Evolutionary conservation across 73 alveolate species (phyloP), one percentile per base, ranked within the genome.

Genomic region (Blepharisma japonicum): DNA sequence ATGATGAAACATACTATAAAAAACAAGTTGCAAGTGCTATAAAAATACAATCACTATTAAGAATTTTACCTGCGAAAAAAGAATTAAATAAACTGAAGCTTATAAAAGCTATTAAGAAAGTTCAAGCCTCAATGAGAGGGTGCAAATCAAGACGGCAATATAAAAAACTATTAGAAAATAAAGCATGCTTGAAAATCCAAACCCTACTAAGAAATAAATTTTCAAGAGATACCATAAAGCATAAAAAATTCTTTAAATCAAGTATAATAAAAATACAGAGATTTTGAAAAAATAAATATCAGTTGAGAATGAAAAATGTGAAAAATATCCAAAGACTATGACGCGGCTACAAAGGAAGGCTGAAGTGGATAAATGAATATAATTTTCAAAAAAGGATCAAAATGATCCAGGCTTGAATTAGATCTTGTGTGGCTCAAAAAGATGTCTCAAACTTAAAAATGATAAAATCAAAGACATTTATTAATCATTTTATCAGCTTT

Each of bases 21-120:
- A 71, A 56, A 51, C 56, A 77, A 20, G 23, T 7, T 0, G 80
- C 45, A 14, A 56, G 56, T 78, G 77, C 81, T n/a, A 80, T 71
- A 0, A 80, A 48, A 51, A 80, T 80, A 18, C 27, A 80, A 77
- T 51, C 83, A 25, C 4, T 55, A 20, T 25, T 76, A 23, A 14
- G 87, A 71, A 32, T 18, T 7, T 11, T 42, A 32, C 20, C 45
- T 8, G 90, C 90, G 5, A 66, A 53, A 32, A 0, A 61, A n/a
- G 54, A 45, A 14, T 68, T 23, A 55, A 5, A 20, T 11, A 18
- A 68, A n/a, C 46, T 85, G 71, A 53, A 71, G 56, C 7, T 27
- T 48, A 78, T 80, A 45, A 47, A 54, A 7, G 68, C 77, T 8
- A 47, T 84, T 6, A 77, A 45, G 42, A 27, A 6, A 27, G 50